phyloP scores from a whole-genome alignment of 2,329 filamentous ascomycete genomes.

The Periconia digitata region DNA sequence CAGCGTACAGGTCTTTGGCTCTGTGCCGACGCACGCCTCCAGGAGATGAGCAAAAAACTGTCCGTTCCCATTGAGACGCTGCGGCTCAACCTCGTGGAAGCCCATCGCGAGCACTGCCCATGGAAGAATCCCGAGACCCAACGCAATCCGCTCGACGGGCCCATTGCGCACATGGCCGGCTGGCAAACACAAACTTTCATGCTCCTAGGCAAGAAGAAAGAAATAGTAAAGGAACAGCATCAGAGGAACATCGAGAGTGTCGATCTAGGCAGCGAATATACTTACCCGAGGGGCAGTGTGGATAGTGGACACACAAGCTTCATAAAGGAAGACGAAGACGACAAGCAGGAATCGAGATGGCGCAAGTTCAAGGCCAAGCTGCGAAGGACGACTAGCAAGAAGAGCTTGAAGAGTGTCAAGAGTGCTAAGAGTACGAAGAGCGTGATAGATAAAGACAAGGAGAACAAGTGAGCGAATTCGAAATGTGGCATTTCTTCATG shows the following conservation, averaged over 20 bases:
- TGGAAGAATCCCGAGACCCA: slow-evolving; percentile 43
- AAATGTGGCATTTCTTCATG: not conserved
- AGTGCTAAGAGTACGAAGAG: slow-evolving; percentile 29
- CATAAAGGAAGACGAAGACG: slow-evolving; percentile 12
- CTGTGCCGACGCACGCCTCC: slow-evolving; percentile 55
- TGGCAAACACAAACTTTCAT: slow-evolving; percentile 42
- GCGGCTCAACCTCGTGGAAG: slow-evolving; percentile 39
- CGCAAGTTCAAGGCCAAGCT: slow-evolving; percentile 39
- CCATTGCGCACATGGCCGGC: slow-evolving; percentile 34
- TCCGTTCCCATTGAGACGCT: slow-evolving; percentile 30
- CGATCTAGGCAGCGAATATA: slow-evolving; percentile 25
- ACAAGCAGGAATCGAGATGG: slow-evolving; percentile 33
- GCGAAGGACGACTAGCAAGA: slow-evolving; percentile 35
- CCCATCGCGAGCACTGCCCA: slow-evolving; percentile 45
- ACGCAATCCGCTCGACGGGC: slow-evolving; percentile 30
- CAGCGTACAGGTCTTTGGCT: slow-evolving; percentile 91
- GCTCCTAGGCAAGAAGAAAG: slow-evolving; percentile 24
- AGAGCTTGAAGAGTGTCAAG: slow-evolving; percentile 36
- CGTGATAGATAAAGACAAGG: slow-evolving; percentile 12
- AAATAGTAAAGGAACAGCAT: slow-evolving; percentile 9
- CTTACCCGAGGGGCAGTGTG: slow-evolving; percentile 14
- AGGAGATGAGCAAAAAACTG: slow-evolving; percentile 38
- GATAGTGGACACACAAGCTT: slow-evolving; percentile 15
- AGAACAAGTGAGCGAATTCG: slow-evolving; percentile 3
- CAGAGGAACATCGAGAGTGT: slow-evolving; percentile 22